Percentiles rank a stretch among this genome's conserved stretches.
Conservation (phyloP, 352 stramenopile genomes). For the Aphanomyces euteiches region DNA sequence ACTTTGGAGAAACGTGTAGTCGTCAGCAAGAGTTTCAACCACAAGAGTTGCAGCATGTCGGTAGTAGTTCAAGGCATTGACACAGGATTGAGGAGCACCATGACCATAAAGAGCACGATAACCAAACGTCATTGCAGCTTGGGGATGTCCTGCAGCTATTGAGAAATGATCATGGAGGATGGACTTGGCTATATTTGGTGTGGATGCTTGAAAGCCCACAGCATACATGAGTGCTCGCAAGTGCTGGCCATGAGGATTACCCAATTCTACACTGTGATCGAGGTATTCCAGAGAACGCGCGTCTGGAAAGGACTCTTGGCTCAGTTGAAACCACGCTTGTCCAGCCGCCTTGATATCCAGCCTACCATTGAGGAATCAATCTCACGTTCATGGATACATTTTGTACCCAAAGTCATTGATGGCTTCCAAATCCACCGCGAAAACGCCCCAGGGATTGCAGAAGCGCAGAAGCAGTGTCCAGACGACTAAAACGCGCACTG, state of each 20-base stretch:
- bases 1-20: too few relatives aligned
- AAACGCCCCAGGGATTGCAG: too few relatives aligned
- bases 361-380: too few relatives aligned
- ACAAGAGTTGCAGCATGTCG: slow-evolving; percentile 50
- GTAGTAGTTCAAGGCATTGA: slow-evolving; percentile 62
- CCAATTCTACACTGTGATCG: slow-evolving; percentile 39
- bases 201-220: slow-evolving; percentile 21
- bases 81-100: slow-evolving; percentile 47
- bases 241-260: slow-evolving; percentile 46
- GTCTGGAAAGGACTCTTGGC: slow-evolving; percentile 17
- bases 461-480: too few relatives aligned
- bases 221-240: slow-evolving; percentile 38
- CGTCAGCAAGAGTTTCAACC: neutral
- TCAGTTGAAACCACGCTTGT: slow-evolving; percentile 8
- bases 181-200: slow-evolving; percentile 28
- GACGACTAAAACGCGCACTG: too few relatives aligned
- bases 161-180: slow-evolving; percentile 65
- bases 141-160: slow-evolving; percentile 38
- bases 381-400: too few relatives aligned
- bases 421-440: too few relatives aligned
- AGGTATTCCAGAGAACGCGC: slow-evolving; percentile 37
- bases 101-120: slow-evolving; percentile 62
- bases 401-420: too few relatives aligned
- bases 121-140: slow-evolving; percentile 62
- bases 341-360: slow-evolving; percentile 1